Percentiles rank a stretch among this genome's conserved stretches.
phyloP scores from a whole-genome alignment of 495 filamentous ascomycete species.

The Penicillium desertorum region DNA sequence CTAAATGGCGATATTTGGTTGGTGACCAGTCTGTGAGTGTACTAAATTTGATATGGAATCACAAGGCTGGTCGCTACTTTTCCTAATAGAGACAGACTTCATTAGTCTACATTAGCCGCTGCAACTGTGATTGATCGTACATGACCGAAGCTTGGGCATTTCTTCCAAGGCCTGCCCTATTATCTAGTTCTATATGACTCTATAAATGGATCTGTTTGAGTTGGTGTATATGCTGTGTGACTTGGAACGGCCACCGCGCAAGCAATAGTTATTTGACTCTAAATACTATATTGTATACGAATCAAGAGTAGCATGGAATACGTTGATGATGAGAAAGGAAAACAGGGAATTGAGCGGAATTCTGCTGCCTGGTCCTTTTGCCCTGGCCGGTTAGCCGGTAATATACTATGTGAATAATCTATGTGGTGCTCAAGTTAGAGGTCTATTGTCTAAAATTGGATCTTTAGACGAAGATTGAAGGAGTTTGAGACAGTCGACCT shows the following conservation, averaged over 20 bases:
- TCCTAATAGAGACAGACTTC: not conserved
- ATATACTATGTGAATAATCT: too few relatives aligned
- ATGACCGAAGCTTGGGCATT: not conserved
- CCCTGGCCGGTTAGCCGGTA: too few relatives aligned
- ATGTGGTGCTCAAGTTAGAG: too few relatives aligned
- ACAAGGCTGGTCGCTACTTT: not conserved
- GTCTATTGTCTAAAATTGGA: too few relatives aligned
- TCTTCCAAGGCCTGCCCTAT: not conserved
- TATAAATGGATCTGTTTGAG: not conserved
- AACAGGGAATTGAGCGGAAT: too few relatives aligned
- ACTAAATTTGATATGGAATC: not conserved
- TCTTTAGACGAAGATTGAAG: too few relatives aligned
- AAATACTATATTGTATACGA: not conserved
- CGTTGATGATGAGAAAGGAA: too few relatives aligned
- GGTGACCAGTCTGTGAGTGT: not conserved
- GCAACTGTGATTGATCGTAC: constrained; percentile 9
- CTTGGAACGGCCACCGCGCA: not conserved
- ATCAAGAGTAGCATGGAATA: too few relatives aligned
- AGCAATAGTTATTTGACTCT: not conserved
- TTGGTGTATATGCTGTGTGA: not conserved
- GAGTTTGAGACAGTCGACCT: too few relatives aligned
- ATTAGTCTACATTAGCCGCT: not conserved
- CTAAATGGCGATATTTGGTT: constrained; percentile 2
- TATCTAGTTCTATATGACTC: not conserved
- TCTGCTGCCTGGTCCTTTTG: too few relatives aligned